Conservation (phyloP, 2,329 filamentous ascomycete species). For the Penicillium sp. region DNA sequence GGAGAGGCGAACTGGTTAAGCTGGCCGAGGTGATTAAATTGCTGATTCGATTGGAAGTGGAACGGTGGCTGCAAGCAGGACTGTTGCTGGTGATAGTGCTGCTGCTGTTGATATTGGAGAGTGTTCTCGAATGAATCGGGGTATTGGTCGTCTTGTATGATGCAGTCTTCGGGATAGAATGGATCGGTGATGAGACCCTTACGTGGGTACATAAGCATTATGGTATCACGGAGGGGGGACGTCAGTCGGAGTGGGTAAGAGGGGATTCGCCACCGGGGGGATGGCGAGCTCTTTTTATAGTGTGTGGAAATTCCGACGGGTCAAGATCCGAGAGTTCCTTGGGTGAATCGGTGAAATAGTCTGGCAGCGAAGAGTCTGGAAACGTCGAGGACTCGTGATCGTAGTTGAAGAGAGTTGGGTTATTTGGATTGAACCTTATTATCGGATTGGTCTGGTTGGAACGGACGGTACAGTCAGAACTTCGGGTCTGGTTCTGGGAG, state of each 20-base stretch:
- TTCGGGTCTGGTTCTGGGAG: constrained; percentile 24
- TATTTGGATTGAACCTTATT: constrained; percentile 26
- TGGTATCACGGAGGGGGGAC: constrained; percentile 37
- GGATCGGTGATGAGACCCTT: constrained; percentile 51
- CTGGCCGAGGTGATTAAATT: constrained; percentile 2
- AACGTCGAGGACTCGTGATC: constrained; percentile 33
- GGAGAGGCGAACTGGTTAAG: constrained; percentile 41
- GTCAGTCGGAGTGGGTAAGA: constrained; percentile 34
- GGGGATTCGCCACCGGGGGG: constrained; percentile 38
- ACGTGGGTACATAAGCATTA: constrained; percentile 51
- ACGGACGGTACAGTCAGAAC: constrained; percentile 5
- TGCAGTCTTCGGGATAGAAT: constrained; percentile 41
- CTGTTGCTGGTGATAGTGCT: constrained; percentile 1
- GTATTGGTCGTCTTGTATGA: constrained; percentile 49
- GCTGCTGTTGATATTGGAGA: constrained; percentile 36
- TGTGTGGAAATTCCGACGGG: constrained; percentile 30
- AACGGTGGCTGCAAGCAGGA: constrained; percentile 42
- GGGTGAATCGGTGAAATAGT: constrained; percentile 19
- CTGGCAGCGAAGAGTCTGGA: constrained; percentile 39
- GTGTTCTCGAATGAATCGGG: constrained; percentile 39
- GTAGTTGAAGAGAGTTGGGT: constrained; percentile 15
- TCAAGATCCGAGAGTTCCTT: constrained; percentile 37
- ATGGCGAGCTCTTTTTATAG: constrained; percentile 39
- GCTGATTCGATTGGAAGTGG: constrained; percentile 34
- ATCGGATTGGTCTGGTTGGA: constrained; percentile 18